Evolutionary conservation across 306 rosid genomes (phyloP).

Genomic region (Malus sylvestris): DNA sequence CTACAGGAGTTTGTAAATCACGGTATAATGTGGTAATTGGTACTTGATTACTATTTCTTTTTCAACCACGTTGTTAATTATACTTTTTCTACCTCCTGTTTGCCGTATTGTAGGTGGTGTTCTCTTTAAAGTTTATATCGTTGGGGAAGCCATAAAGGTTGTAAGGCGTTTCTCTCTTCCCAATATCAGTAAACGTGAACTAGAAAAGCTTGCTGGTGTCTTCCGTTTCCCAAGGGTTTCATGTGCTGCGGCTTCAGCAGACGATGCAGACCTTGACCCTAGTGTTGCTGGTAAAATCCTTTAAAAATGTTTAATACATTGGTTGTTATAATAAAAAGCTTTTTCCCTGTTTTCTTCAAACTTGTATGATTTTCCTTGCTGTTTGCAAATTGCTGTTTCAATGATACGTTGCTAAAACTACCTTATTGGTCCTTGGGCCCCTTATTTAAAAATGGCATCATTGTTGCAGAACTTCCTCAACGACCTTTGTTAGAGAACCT

Average conservation of each 20-base stretch:
- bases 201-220: slow-evolving; percentile 54
- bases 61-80: neutral
- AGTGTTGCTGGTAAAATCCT: slow-evolving; percentile 57
- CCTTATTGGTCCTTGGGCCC: no score
- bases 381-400: no score
- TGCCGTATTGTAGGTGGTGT: slow-evolving; percentile 58
- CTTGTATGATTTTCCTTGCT: no score
- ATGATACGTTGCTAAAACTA: no score
- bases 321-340: neutral
- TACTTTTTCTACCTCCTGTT: neutral
- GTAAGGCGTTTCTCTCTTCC: slow-evolving; percentile 90
- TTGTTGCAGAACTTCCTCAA: no score
- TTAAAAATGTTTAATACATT: neutral
- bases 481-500: no score
- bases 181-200: slow-evolving; percentile 64
- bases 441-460: no score
- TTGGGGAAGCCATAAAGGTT: slow-evolving; percentile 86
- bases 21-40: slow-evolving; percentile 34
- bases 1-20: slow-evolving; percentile 94
- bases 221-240: slow-evolving; percentile 82
- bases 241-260: slow-evolving; percentile 95
- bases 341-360: no score
- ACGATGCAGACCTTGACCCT: slow-evolving; percentile 89
- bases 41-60: neutral
- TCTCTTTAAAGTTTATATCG: slow-evolving; percentile 73